These are phyloP conservation scores for Lachnum nothofagi DNA, from an alignment of 2,329 filamentous ascomycete genomes.

Conservation along the genomic window DNA sequence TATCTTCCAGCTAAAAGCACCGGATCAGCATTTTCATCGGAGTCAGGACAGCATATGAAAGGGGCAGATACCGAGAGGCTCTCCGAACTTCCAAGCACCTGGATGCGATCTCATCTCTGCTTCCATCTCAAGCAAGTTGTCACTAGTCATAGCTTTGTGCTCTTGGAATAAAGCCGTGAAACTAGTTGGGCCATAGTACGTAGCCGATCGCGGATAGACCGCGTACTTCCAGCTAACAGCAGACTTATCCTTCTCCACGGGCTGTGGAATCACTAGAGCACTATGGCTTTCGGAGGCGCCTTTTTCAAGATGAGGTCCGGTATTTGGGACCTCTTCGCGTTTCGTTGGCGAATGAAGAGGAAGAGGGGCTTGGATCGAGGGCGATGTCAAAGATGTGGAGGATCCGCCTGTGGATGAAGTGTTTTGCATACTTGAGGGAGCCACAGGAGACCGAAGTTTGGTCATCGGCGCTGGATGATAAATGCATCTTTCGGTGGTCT, in stretches of 20 bases:
- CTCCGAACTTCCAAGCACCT: constrained; percentile 24
- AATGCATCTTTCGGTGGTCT: constrained; percentile 23
- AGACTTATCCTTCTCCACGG: background rate
- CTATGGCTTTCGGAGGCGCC: background rate
- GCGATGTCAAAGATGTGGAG: background rate
- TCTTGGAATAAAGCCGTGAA: constrained; percentile 29
- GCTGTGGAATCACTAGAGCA: background rate
- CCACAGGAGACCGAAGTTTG: constrained; percentile 8
- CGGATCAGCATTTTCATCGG: constrained; percentile 1
- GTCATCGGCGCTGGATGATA: constrained; percentile 30
- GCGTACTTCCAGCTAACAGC: constrained; percentile 19
- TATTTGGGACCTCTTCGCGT: background rate
- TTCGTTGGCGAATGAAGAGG: too few relatives aligned
- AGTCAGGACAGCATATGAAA: background rate
- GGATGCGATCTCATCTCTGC: constrained; percentile 25
- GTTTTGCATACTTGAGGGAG: background rate
- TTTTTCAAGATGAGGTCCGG: background rate
- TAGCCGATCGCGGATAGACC: constrained; percentile 20
- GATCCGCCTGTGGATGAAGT: background rate
- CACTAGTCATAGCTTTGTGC: constrained; percentile 15
- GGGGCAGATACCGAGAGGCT: constrained; percentile 16
- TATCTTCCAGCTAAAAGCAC: constrained; percentile 16
- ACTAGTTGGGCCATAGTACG: constrained; percentile 28
- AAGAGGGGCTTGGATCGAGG: too few relatives aligned
- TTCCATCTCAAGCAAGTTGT: constrained; percentile 24